These are phyloP conservation scores for Petunia secreta DNA, from an alignment of 257 asterid species.

Conservation along the genomic window DNA sequence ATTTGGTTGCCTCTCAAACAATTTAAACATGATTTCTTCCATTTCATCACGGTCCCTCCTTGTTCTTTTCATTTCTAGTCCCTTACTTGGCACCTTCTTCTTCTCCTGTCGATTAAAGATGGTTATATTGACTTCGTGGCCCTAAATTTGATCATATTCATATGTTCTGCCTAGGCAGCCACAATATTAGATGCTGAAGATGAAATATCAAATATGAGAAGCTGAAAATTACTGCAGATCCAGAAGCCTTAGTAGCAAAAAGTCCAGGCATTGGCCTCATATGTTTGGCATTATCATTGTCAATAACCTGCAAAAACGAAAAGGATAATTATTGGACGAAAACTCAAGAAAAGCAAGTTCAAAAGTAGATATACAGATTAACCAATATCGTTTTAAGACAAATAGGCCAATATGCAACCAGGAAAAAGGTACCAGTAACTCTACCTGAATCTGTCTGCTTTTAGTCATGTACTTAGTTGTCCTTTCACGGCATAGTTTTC, in stretches of 20 bases:
- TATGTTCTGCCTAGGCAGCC: background rate
- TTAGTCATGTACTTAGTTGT: slow-evolving; percentile 65
- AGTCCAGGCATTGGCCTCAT: slow-evolving; percentile 85
- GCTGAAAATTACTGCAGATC: slow-evolving; percentile 42
- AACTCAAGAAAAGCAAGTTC: background rate
- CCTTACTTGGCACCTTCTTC: slow-evolving; percentile 62
- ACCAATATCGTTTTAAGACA: slow-evolving; percentile 17
- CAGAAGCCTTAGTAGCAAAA: slow-evolving; percentile 54
- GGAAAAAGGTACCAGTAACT: slow-evolving; percentile 15
- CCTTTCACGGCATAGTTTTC: slow-evolving; percentile 79
- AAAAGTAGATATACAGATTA: background rate
- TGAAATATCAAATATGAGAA: slow-evolving; percentile 16
- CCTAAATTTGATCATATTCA: slow-evolving; percentile 5
- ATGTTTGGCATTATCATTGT: slow-evolving; percentile 68
- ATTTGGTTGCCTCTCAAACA: slow-evolving; percentile 86
- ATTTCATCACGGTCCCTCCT: slow-evolving; percentile 82
- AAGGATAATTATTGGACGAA: background rate
- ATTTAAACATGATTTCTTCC: slow-evolving; percentile 94
- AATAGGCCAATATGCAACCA: slow-evolving; percentile 18
- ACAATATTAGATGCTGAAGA: background rate
- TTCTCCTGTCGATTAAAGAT: slow-evolving; percentile 57
- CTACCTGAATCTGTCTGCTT: slow-evolving; percentile 72
- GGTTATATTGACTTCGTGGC: background rate
- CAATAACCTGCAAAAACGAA: slow-evolving; percentile 53
- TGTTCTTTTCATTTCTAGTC: slow-evolving; percentile 77